phyloP scores from a whole-genome alignment of 1,284 basidiomycete species.

The Pascua guehoae region DNA sequence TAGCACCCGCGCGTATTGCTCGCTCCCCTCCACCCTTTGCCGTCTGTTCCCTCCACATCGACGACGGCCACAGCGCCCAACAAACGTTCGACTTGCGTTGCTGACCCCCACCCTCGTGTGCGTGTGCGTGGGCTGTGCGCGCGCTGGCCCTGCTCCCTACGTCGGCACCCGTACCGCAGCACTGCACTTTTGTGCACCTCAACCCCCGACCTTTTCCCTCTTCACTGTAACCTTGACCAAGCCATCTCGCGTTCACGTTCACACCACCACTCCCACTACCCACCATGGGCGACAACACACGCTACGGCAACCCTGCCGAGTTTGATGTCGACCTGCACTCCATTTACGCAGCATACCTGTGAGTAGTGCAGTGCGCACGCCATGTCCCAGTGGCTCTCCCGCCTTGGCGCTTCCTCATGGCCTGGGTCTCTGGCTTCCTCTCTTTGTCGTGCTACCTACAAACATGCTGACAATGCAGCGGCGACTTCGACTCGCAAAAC shows the following conservation, averaged over 20 bases:
- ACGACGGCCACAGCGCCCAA: too few species aligned
- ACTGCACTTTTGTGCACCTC: too few species aligned
- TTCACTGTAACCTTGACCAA: too few species aligned
- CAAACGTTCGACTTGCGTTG: too few species aligned
- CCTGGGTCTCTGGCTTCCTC: neutral
- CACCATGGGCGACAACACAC: constrained; percentile 36
- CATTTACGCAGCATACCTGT: constrained; percentile 75
- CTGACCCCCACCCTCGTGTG: too few species aligned
- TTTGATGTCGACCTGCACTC: constrained; percentile 84
- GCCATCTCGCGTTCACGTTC: neutral
- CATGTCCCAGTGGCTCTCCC: neutral
- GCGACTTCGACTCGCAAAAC: constrained; percentile 69
- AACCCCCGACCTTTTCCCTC: too few species aligned
- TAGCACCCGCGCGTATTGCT: too few species aligned
- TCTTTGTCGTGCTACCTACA: neutral
- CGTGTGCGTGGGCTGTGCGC: too few species aligned
- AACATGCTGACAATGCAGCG: constrained; percentile 38
- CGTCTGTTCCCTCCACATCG: too few species aligned
- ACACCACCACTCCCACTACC: neutral
- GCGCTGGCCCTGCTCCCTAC: too few species aligned
- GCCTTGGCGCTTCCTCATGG: neutral
- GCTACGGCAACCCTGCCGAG: constrained; percentile 65
- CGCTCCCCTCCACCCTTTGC: too few species aligned
- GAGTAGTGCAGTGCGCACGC: constrained; percentile 10
- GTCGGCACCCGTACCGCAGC: too few species aligned